Evolutionary conservation across 768 basidiomycete species (phyloP), one percentile per base, ranked within the genome.

Genomic region (Boletus vermiculosoides): DNA sequence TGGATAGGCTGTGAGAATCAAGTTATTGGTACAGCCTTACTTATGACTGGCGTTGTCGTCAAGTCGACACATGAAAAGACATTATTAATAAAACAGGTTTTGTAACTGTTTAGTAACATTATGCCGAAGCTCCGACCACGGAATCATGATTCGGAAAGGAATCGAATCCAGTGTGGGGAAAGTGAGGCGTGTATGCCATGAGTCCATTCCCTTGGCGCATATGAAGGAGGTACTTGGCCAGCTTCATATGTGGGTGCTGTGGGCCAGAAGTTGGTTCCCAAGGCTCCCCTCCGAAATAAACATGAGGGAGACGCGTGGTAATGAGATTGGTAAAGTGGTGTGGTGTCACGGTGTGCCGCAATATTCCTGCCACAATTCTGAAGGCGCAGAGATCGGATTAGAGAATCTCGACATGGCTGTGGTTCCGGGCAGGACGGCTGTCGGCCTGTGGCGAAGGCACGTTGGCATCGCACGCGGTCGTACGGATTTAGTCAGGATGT

Each of bases 381-480:
- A 48, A 48, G 53, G 58, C 50, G 56, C 39, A 59, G 25, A 30
- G 65, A 62, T 64, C 46, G 51, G 30, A 50, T 57, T 12, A 44
- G 49, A 23, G 23, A n/a, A 37, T 52, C 12, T 52, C 44, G 16
- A 52, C 39, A 13, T 52, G 60, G 30, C n/a, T 41, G 16, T 48
- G 30, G 5, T 36, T 47, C 50, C 59, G 56, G 45, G 20, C 31
- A 50, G 31, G 47, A 47, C 52, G 52, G 58, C 23, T 28, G 31
- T 41, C 36, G 50, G 37, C 34, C 34, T 57, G 59, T 68, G 67
- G 67, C 63, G 25, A 59, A 50, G 54, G 47, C 54, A 68, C 59
- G 61, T 53, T 59, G 59, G 34, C 30, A 44, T 42, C 22, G 30
- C 40, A 53, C 51, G 47, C 45, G 45, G 30, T 30, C 11, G 25